These are phyloP conservation scores for Dipodascopsis uninucleata DNA, from an alignment of 805 yeast species.

Conservation along the genomic window DNA sequence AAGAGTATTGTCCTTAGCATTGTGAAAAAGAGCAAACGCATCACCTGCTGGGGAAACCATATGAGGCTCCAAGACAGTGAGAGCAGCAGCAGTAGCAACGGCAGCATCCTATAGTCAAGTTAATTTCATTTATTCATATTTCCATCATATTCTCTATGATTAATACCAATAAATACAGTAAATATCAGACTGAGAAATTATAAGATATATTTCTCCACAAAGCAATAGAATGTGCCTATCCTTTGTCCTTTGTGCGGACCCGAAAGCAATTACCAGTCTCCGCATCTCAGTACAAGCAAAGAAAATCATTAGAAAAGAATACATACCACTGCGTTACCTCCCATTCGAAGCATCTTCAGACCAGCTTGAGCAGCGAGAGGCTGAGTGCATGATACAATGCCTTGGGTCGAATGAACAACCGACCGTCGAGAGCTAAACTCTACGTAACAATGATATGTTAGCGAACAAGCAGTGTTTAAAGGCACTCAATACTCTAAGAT, in stretches of 20 bases:
- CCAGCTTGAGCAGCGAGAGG: constrained; percentile 77
- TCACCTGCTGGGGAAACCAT: constrained; percentile 44
- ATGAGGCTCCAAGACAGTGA: constrained; percentile 40
- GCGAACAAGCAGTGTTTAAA: too few relatives aligned
- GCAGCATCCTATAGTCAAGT: constrained; percentile 40
- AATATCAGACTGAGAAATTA: too few relatives aligned
- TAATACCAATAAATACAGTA: too few relatives aligned
- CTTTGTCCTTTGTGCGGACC: too few relatives aligned
- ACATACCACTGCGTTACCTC: constrained; percentile 54
- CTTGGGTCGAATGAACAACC: constrained; percentile 67
- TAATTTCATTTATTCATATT: too few relatives aligned
- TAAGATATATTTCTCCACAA: too few relatives aligned
- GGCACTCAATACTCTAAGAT: too few relatives aligned
- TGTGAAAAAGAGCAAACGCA: constrained; percentile 57
- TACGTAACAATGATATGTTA: too few relatives aligned
- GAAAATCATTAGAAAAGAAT: constrained; percentile 1
- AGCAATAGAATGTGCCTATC: too few relatives aligned
- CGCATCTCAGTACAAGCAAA: not conserved
- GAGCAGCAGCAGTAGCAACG: constrained; percentile 42
- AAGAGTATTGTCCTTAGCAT: constrained; percentile 48
- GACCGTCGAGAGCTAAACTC: constrained; percentile 60
- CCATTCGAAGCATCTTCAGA: constrained; percentile 56
- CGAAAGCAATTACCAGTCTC: too few relatives aligned
- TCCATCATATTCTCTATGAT: too few relatives aligned
- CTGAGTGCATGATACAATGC: constrained; percentile 72